Conservation (phyloP, 2,329 filamentous ascomycete genomes). For the Arachnomyces sp. region DNA sequence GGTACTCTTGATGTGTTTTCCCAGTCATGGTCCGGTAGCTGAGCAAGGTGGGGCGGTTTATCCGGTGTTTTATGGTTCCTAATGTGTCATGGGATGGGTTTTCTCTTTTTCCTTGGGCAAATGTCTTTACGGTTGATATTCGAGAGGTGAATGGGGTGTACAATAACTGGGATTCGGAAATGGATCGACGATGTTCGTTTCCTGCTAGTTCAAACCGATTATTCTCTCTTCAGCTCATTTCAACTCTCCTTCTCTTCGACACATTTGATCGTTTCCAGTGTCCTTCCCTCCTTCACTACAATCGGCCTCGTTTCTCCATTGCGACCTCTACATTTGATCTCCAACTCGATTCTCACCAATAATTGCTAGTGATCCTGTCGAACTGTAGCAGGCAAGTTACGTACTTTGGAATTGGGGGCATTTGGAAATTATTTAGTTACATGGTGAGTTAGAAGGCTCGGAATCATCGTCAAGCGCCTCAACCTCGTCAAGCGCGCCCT, state of each 20-base stretch:
- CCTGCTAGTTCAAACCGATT: slow-evolving; percentile 16
- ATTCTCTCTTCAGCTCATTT: too few relatives aligned
- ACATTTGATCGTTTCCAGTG: too few relatives aligned
- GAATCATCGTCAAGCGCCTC: slow-evolving; percentile 73
- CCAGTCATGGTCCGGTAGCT: slow-evolving; percentile 35
- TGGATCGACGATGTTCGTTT: slow-evolving; percentile 13
- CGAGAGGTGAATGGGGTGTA: slow-evolving; percentile 37
- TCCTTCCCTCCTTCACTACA: too few relatives aligned
- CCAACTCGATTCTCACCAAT: too few relatives aligned
- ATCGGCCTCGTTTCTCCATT: too few relatives aligned
- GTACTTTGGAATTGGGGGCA: background rate
- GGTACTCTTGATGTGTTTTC: slow-evolving; percentile 34
- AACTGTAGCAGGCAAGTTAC: background rate
- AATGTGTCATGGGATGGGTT: slow-evolving; percentile 43
- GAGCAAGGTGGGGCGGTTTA: slow-evolving; percentile 33
- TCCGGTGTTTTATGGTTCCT: slow-evolving; percentile 39
- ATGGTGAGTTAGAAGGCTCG: slow-evolving; percentile 19
- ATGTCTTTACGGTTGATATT: slow-evolving; percentile 36
- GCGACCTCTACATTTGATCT: too few relatives aligned
- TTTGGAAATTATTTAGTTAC: slow-evolving; percentile 6
- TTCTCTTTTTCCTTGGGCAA: slow-evolving; percentile 32
- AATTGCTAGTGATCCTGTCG: too few relatives aligned
- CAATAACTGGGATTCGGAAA: slow-evolving; percentile 36
- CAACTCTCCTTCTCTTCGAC: slow-evolving; percentile 6
- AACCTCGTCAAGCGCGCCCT: slow-evolving; percentile 78